Base-by-base conservation (phyloP, 805 yeast species). In the Vanderwaltozyma tropicalis region DNA sequence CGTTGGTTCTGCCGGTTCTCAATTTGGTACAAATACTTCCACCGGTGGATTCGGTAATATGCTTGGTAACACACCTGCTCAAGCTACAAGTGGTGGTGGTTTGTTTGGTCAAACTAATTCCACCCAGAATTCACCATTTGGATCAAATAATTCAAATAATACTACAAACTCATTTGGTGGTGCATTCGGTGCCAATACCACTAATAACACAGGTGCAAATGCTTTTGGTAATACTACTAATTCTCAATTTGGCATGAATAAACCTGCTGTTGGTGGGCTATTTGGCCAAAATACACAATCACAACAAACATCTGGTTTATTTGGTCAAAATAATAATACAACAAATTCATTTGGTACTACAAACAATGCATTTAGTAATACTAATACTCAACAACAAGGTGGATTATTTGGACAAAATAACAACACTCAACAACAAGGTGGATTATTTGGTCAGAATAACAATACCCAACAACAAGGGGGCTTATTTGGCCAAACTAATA, bases 181-280 rank as follows among this genome's bases (percentile, higher is more conserved):
- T 25, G 11, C 26, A 2, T 35, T 35, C 19, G 38, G 38, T n/a
- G 17, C 38, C 9, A 59, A 63, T 27, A 57, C 58, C 15, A 34
- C 40, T 25, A 43, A 35, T 39, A 34, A 33, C 45, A 26, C 41
- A 35, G 39, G 44, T 15, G 41, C 47, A 12, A 48, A 47, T 21
- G 43, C 49, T 11, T 57, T 60, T 41, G 64, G 63, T 32, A 28
- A 21, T 1, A 19, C 22, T 14, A 13, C 20, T 10, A 34, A 49
- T 18, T 41, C 70, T 11, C 65, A 71, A 16, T 72, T 73, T 48
- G 65, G 71, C 14, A 43, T 53, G 34, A 52, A 50, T 34, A 55
- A 50, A 24, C 48, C 59, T 5, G 42, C 47, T 14, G 28, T 45
- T 12, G 52, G 52, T 24, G 56, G 59, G 13, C 42, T 53, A 38